These are phyloP conservation scores for Calonectria fujianensis DNA, from an alignment of 2,329 filamentous ascomycete species.

Conservation along the genomic window DNA sequence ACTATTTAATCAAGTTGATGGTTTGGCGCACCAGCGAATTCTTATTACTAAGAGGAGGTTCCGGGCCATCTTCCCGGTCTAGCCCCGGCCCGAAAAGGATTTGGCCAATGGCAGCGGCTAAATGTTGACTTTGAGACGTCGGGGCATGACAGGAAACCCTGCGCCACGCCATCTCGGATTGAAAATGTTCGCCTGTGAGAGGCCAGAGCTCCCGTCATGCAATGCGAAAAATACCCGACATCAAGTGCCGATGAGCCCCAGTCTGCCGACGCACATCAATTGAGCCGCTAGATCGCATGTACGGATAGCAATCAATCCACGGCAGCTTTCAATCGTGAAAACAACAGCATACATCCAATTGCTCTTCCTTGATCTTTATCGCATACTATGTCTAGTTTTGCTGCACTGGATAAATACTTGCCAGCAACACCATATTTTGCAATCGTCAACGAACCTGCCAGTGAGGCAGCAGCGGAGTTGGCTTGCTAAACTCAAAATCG, in stretches of 20 bases:
- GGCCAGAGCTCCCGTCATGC: neutral
- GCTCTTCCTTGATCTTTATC: neutral
- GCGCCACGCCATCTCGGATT: neutral
- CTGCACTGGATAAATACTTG: neutral
- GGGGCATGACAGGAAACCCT: neutral
- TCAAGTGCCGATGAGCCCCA: neutral
- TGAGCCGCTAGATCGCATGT: neutral
- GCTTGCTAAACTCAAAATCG: neutral
- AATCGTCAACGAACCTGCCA: neutral
- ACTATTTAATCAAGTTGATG: neutral
- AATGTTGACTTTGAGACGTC: neutral
- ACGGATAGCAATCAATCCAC: neutral
- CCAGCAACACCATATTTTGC: neutral
- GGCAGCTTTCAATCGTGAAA: neutral
- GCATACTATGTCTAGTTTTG: neutral
- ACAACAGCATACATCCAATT: neutral
- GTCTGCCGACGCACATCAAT: neutral
- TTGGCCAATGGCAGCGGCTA: neutral
- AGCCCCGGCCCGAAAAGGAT: neutral
- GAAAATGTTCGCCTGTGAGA: neutral
- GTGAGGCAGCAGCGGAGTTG: neutral
- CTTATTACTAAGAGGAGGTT: slow-evolving; percentile 17
- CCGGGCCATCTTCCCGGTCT: neutral
- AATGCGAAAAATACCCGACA: neutral
- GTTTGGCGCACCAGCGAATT: neutral